Evolutionary conservation across 2,329 filamentous ascomycete genomes (phyloP), one percentile per base, ranked within the genome.

Genomic region (Diaporthe ampelina): DNA sequence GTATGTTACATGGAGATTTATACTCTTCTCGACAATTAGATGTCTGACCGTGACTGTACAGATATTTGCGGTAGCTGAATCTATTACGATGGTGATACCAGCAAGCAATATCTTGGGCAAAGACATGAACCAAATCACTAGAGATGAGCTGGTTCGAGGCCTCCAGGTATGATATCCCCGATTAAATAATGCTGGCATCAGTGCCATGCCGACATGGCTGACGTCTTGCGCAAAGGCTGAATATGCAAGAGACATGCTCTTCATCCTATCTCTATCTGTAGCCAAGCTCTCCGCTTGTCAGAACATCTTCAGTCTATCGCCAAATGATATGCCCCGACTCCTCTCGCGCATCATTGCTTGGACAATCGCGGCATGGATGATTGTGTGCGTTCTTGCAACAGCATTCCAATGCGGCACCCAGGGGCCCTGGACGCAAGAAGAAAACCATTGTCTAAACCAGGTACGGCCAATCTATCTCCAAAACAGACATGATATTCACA

Each of bases 331-430:
- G 3, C 57, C 11, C 1, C 15, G 57, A 24, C 19, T 40, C 35
- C 21, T 40, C 21, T 24, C 57, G n/a, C 10, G 21, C 35, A 24
- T 59, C 10, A 40, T 17, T 24, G 57, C 35, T 40, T 40, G 32
- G 32, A 24, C 40, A 21, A 40, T 43, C 32, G 35, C 3, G 10
- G 13, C 15, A 40, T 59, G 57, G 57, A 59, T 59, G 57, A 11
- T 59, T 24, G 32, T 24, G 4, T 40, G 32, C 35, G 8, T 59
- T 24, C 4, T 59, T 40, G 32, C 57, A 40, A 40, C 35, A 17
- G 57, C 57, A 6, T 59, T 59, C 11, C 32, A 59, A 40, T 59
- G 57, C 57, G 57, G 57, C 11, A 59, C 5, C 32, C 35, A 59
- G 4, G 57, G 57, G 35, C 57, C 57, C 2, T 59, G 57, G 57